phyloP scores from a whole-genome alignment of 1,284 basidiomycete species.

The Hypsizygus ulmarius region DNA sequence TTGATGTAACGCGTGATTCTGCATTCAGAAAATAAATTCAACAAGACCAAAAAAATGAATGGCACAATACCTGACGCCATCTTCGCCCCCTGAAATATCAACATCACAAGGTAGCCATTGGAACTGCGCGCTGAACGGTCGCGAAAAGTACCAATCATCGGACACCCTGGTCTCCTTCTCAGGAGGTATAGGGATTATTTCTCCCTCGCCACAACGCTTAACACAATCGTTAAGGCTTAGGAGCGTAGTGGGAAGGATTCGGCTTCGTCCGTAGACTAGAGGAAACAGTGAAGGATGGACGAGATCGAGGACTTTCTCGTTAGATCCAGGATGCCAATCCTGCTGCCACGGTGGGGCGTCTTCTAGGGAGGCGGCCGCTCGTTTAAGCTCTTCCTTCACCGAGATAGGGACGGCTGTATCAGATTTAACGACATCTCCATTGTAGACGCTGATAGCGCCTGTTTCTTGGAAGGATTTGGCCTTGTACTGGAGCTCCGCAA shows the following conservation, averaged over 20 bases:
- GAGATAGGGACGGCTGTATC: slow-evolving; percentile 21
- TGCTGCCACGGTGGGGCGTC: slow-evolving; percentile 33
- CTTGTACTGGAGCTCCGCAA: slow-evolving; percentile 22
- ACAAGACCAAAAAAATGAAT: neutral
- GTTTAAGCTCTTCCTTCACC: slow-evolving; percentile 16
- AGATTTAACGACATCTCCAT: slow-evolving; percentile 30
- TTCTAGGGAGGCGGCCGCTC: slow-evolving; percentile 30
- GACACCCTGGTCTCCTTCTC: neutral
- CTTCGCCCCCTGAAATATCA: slow-evolving; percentile 10
- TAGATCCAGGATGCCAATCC: slow-evolving; percentile 47
- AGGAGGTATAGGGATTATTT: slow-evolving; percentile 12
- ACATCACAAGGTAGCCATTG: slow-evolving; percentile 28
- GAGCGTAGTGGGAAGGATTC: slow-evolving; percentile 17
- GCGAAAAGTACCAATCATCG: neutral
- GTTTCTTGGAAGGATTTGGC: slow-evolving; percentile 17
- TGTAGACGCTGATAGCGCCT: slow-evolving; percentile 17
- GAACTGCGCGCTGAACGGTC: neutral
- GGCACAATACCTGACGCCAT: slow-evolving; percentile 9
- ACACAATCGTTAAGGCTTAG: slow-evolving; percentile 21
- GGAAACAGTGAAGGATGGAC: slow-evolving; percentile 44
- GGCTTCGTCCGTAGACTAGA: slow-evolving; percentile 32
- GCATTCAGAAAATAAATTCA: neutral
- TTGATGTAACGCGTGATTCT: slow-evolving; percentile 23
- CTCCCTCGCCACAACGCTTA: slow-evolving; percentile 20
- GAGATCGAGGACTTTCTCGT: slow-evolving; percentile 41